Percentiles rank a stretch among this genome's conserved stretches.
Evolutionary conservation across 2,329 filamentous ascomycete genomes (phyloP).

Genomic region (Akanthomyces dipterigenus): DNA sequence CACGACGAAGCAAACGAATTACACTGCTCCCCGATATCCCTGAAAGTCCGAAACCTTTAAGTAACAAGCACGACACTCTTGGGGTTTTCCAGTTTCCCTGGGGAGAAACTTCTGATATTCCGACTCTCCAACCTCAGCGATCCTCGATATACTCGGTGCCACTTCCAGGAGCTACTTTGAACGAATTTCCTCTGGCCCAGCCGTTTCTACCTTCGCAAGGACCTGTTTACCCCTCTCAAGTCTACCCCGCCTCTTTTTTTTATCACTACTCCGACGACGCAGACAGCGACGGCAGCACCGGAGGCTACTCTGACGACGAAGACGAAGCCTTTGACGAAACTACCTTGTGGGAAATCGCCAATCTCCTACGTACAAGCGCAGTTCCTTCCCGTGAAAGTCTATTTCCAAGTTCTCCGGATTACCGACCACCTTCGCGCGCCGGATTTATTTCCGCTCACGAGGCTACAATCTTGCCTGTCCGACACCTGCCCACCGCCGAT

Average conservation of each 20-base stretch:
- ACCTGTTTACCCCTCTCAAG: slow-evolving; percentile 20
- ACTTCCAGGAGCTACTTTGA: slow-evolving; percentile 45
- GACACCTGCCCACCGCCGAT: neutral
- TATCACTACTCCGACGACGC: slow-evolving; percentile 53
- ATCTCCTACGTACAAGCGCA: slow-evolving; percentile 44
- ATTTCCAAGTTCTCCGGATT: slow-evolving; percentile 26
- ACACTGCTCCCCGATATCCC: slow-evolving; percentile 56
- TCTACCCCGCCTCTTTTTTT: slow-evolving; percentile 49
- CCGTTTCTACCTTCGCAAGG: slow-evolving; percentile 5
- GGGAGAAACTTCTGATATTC: slow-evolving; percentile 56
- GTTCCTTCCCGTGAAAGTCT: slow-evolving; percentile 47
- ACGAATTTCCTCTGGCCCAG: slow-evolving; percentile 11
- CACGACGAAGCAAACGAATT: slow-evolving; percentile 48
- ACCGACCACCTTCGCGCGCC: neutral
- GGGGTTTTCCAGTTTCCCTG: slow-evolving; percentile 62
- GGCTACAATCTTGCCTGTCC: neutral
- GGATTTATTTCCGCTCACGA: neutral
- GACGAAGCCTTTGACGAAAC: slow-evolving; percentile 54
- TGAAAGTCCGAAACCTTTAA: slow-evolving; percentile 53
- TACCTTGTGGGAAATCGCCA: slow-evolving; percentile 59
- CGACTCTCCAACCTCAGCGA: slow-evolving; percentile 34
- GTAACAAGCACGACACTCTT: slow-evolving; percentile 51
- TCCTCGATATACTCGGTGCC: slow-evolving; percentile 27
- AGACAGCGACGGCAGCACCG: slow-evolving; percentile 24
- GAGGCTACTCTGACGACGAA: slow-evolving; percentile 29